A percentile compares a stretch with the other conserved stretches of the same genome.
These are phyloP conservation scores for Fibroporia radiculosa DNA, from an alignment of 768 basidiomycete species.

Conservation along the genomic window DNA sequence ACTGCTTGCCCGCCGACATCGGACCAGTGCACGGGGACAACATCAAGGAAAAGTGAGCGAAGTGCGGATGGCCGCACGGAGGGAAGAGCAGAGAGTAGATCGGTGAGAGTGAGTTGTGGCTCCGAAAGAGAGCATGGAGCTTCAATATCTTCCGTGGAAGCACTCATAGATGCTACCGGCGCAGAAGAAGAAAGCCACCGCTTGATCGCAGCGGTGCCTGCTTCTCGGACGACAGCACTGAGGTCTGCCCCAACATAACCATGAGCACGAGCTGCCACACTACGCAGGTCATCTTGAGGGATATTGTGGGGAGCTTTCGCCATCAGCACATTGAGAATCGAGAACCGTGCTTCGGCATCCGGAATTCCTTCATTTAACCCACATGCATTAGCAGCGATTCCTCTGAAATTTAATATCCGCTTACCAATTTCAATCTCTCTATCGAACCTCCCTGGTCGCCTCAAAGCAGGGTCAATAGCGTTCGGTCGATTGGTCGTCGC, in stretches of 20 bases:
- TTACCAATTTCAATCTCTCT: slow-evolving; percentile 91
- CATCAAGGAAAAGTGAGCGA: slow-evolving; percentile 87
- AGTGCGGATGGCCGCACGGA: slow-evolving; percentile 87
- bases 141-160: no score
- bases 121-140: slow-evolving; percentile 8
- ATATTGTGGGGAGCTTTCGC: slow-evolving; percentile 74
- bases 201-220: slow-evolving; percentile 88
- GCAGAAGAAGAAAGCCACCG: slow-evolving; percentile 46
- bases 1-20: slow-evolving; percentile 85
- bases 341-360: slow-evolving; percentile 73
- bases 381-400: neutral
- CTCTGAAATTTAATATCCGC: slow-evolving; percentile 8
- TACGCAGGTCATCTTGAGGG: slow-evolving; percentile 46
- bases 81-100: slow-evolving; percentile 68
- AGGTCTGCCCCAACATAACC: slow-evolving; percentile 98
- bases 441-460: slow-evolving; percentile 88
- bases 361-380: slow-evolving; percentile 62
- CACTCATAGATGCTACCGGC: slow-evolving; percentile 6
- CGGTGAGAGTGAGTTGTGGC: slow-evolving; percentile 42
- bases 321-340: slow-evolving; percentile 83
- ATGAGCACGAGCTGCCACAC: slow-evolving; percentile 74
- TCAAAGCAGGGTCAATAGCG: slow-evolving; percentile 88
- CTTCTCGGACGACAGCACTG: slow-evolving; percentile 85
- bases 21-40: slow-evolving; percentile 70
- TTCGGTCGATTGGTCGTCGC: slow-evolving; percentile 96